Evolutionary conservation across 306 rosid genomes (phyloP).

Genomic region (Cucurbita maxima): DNA sequence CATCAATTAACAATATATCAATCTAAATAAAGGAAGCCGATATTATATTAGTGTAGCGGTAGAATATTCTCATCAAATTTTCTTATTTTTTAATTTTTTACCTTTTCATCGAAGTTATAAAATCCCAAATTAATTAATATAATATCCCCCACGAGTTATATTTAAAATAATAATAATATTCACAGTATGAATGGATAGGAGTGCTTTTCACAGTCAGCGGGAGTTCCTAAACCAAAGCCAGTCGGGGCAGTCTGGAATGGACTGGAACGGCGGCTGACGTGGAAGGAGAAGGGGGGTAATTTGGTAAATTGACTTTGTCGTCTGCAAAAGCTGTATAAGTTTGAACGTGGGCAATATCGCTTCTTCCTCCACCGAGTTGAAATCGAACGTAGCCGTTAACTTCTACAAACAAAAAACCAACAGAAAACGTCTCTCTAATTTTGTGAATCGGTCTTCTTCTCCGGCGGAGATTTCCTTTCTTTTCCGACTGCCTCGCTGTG

Average conservation of each 20-base stretch:
- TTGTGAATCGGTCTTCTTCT: not conserved
- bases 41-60: no score
- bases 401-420: not conserved
- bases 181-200: not conserved
- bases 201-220: not conserved
- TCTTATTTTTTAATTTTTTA: no score
- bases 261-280: not conserved
- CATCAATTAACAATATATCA: not conserved
- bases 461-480: not conserved
- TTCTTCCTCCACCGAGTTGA: conserved; percentile 3
- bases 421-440: not conserved
- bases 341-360: not conserved
- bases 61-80: no score
- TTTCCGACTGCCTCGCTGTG: not conserved
- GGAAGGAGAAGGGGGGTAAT: not conserved
- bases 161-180: no score
- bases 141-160: no score
- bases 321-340: not conserved
- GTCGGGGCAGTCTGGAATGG: not conserved
- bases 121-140: no score
- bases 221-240: not conserved
- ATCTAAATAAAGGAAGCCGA: no score
- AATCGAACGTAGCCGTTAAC: conserved; percentile 7
- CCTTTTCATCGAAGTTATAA: no score
- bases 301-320: not conserved